Base-by-base conservation (phyloP, 148 eudicot genomes). In the Linanthus parryae region DNA sequence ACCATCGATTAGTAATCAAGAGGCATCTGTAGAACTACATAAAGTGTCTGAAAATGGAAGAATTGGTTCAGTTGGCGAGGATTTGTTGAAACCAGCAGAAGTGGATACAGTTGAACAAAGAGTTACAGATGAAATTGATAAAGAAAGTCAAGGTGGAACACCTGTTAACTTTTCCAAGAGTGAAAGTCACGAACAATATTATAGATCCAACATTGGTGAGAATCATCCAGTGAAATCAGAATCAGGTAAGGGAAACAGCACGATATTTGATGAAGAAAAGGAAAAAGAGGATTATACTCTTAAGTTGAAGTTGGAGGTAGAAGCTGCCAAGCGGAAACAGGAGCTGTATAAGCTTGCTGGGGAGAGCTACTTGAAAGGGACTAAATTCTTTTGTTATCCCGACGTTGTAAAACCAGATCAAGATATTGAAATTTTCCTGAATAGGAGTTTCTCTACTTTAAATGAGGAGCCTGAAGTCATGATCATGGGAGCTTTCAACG, bases 401-500 rank as follows among this genome's bases (percentile, higher is more conserved):
- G 72, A 64, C 66, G 62, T 63, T 19, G 83, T 76, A 48, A 82
- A 74, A 59, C 88, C 96, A 19, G 88, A 57, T 68, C 62, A 70
- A 63, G 81, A 71, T 45, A 65, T 94, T 20, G 95, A 82, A 58
- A 44, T 94, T 16, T 94, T 82, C 67, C 69, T 88, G 30, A 84
- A 94, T 53, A 71, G 82, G 62, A 82, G 79, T 57, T 54, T 88
- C 52, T 94, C 99, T 16, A 60, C 80, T 50, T 68, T 94, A 58
- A 63, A 74, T 35, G 65, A 78, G 51, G 88, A 94, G 69, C 67
- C 80, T 4, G 81, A 84, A 28, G 68, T 84, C 20, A 47, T 84
- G 61, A 73, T 84, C 10, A 88, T 80, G 95, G 99, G 96, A 66
- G 99, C 95, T 33, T 94, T 75, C 41, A 94, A 94, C 61, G 96